phyloP scores from a whole-genome alignment of 2,329 filamentous ascomycete species.

The Akanthomyces dipterigenus region DNA sequence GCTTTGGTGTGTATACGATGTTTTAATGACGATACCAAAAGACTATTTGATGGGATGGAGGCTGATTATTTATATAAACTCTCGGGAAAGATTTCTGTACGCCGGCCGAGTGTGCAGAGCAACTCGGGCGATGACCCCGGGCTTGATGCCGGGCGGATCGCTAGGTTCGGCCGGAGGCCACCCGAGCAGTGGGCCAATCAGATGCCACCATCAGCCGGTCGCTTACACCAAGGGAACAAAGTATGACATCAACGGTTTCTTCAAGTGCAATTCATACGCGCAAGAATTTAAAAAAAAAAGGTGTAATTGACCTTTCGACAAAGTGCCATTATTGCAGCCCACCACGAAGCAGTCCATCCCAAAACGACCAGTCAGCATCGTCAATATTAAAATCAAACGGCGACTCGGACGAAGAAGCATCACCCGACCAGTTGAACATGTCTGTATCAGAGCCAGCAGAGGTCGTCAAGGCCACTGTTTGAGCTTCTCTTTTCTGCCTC shows the following conservation, averaged over 20 bases:
- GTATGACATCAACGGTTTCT: too few species aligned
- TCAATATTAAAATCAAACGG: slow-evolving; percentile 15
- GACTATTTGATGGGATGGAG: too few species aligned
- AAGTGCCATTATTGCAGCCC: not conserved
- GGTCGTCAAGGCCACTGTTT: not conserved
- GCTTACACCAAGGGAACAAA: not conserved
- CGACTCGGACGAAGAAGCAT: not conserved
- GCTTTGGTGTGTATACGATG: not conserved
- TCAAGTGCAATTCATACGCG: too few species aligned
- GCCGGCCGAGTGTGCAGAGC: not conserved
- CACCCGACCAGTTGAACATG: not conserved
- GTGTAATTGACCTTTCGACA: not conserved
- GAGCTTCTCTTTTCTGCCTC: not conserved
- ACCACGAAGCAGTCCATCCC: slow-evolving; percentile 18
- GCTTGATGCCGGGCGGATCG: not conserved
- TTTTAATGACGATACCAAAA: not conserved
- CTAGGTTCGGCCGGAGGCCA: slow-evolving; percentile 1
- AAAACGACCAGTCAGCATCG: slow-evolving; percentile 20
- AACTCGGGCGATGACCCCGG: not conserved
- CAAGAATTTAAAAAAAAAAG: too few species aligned
- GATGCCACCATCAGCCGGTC: not conserved
- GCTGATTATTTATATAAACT: not conserved
- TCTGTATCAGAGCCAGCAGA: not conserved
- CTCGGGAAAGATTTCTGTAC: not conserved
- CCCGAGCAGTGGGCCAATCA: slow-evolving; percentile 1